phyloP scores from a whole-genome alignment of 495 filamentous ascomycete species.

The Elaphomyces granulatus region DNA sequence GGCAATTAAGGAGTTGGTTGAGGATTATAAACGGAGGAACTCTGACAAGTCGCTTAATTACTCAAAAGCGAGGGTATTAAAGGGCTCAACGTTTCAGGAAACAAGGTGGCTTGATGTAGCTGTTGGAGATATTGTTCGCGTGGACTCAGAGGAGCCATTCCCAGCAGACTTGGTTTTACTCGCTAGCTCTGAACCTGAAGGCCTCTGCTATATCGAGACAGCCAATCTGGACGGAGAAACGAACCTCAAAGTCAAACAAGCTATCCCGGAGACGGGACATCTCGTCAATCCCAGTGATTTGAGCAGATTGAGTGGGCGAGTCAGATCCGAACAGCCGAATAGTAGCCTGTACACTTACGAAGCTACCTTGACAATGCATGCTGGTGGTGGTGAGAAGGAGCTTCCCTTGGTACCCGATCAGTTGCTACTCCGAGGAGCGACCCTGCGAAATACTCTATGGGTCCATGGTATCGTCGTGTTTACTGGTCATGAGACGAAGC shows the following conservation, averaged over 20 bases:
- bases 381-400: slow-evolving; percentile 93
- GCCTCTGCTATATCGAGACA: slow-evolving; percentile 97
- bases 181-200: slow-evolving; percentile 93
- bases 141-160: slow-evolving; percentile 93
- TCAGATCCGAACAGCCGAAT: slow-evolving; percentile 95
- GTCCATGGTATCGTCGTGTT: slow-evolving; percentile 95
- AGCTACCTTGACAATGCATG: slow-evolving; percentile 83
- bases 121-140: slow-evolving; percentile 87
- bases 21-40: slow-evolving; percentile 80
- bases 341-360: slow-evolving; percentile 98
- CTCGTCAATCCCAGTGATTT: slow-evolving; percentile 79
- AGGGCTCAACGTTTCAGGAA: slow-evolving; percentile 72
- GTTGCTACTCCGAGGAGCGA: slow-evolving; percentile 82
- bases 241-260: slow-evolving; percentile 98
- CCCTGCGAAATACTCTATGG: slow-evolving; percentile 94
- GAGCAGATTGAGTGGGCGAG: slow-evolving; percentile 68
- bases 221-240: slow-evolving; percentile 98
- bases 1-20: slow-evolving; percentile 84
- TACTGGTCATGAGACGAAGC: slow-evolving; percentile 95
- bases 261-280: slow-evolving; percentile 80
- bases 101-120: slow-evolving; percentile 86
- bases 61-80: slow-evolving; percentile 71
- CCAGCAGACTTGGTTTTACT: slow-evolving; percentile 87
- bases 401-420: slow-evolving; percentile 68
- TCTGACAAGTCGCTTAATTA: slow-evolving; percentile 81